Evolutionary conservation across 495 filamentous ascomycete genomes (phyloP), one percentile per base, ranked within the genome.

Genomic region (Monascus purpureus): DNA sequence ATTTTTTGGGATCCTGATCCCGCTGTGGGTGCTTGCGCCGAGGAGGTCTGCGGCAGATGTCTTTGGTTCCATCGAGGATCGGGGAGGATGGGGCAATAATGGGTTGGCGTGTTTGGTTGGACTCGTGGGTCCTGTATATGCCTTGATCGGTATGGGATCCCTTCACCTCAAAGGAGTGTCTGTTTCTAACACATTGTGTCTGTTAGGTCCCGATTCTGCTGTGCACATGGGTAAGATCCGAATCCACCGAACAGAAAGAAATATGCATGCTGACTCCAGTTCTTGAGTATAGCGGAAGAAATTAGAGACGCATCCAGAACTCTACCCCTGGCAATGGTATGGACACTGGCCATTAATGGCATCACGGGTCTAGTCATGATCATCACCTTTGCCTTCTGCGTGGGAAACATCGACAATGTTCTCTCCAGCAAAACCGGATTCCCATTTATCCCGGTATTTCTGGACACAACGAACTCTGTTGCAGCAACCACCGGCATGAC

Each of bases 311-410:
- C 67, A 4, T 40, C 54, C 11, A 41, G 54, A 2, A 43, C 58
- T 14, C 53, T 72, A 6, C 67, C 67, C 0, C 49, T 45, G 32
- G 54, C 57, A 16, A 65, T 72, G 45, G 46, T 67, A 7, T 57
- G 56, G 36, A 56, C 57, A 13, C 51, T 49, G 5, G 25, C 53
- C 23, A 47, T 65, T 33, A 68, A 68, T 33, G 61, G 59, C 8
- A 37, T 36, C 9, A 36, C 64, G 3, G 63, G 55, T 9, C 50
- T 64, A 29, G 42, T 56, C 23, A 54, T 67, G 44, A 37, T 67
- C 3, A 41, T 72, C 26, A 57, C 65, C 3, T 45, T 64, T 24
- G 41, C 60, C 6, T 72, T 66, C 43, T 54, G 53, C 30, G 50
- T 69, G 32, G 55, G 56, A 3, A 42, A 59, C 14, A 25, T 70